A percentile compares a stretch with the other conserved stretches of the same genome.
Evolutionary conservation across 805 yeast species (phyloP).

Genomic region (Wickerhamomyces silvicola): DNA sequence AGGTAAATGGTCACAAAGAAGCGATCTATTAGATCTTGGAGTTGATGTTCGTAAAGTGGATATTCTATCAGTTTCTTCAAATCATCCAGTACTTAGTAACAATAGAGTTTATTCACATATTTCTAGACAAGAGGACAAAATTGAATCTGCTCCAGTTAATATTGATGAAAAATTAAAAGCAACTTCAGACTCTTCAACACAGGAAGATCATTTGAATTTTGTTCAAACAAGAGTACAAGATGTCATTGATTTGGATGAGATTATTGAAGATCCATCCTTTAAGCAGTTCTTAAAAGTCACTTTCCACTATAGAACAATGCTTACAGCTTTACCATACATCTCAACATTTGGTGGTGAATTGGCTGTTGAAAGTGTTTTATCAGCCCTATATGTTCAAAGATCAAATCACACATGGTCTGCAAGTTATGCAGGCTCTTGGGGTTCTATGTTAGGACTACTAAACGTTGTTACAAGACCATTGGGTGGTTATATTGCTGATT

Average conservation of each 20-base stretch:
- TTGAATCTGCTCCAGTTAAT: neutral
- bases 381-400: conserved; percentile 18
- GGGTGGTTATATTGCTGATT: conserved; percentile 25
- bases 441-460: conserved; percentile 27
- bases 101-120: neutral
- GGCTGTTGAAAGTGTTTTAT: conserved; percentile 23
- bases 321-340: conserved; percentile 22
- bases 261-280: conserved; percentile 22
- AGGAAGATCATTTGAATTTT: conserved; percentile 4
- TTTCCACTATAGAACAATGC: conserved; percentile 24
- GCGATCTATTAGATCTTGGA: conserved; percentile 20
- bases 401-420: conserved; percentile 17
- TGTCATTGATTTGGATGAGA: conserved; percentile 18
- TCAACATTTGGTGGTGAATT: conserved; percentile 27
- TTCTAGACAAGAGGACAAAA: conserved; percentile 4
- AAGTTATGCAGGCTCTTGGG: conserved; percentile 25
- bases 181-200: conserved; percentile 1
- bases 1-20: conserved; percentile 28
- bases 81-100: conserved; percentile 8
- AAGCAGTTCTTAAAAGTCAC: conserved; percentile 12
- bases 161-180: conserved; percentile 5
- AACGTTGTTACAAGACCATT: conserved; percentile 26
- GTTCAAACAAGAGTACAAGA: conserved; percentile 14
- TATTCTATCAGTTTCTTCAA: conserved; percentile 16
- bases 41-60: conserved; percentile 20